Base-by-base conservation (phyloP, 805 yeast genomes). In the Brettanomyces custersianus region DNA sequence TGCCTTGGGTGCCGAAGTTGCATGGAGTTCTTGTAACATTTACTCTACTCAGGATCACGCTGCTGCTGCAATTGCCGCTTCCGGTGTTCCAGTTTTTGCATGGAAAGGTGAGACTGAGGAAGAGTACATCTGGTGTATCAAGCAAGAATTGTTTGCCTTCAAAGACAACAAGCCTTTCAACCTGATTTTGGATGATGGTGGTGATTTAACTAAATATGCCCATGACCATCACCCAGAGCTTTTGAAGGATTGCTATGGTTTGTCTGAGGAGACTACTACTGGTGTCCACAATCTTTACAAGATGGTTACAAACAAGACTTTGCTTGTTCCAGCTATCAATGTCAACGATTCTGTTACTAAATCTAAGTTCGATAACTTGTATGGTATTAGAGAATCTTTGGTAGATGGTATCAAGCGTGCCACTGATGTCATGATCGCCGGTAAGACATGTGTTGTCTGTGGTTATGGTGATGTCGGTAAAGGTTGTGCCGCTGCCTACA, bases 81-180 rank as follows among this genome's bases (percentile, higher is more conserved):
- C 96, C 51, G 98, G 98, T 72, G 94, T 90, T 42, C 97, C 98
- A 61, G 98, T 90, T 50, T 90, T 86, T 55, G 98, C 98, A 58
- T 90, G 98, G 98, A 90, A 90, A 78, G 97, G 98, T 65, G 97
- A 90, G 79, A 86, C 97, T 66, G 98, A 90, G 70, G 97, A 90
- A 75, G 98, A 90, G 74, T 92, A 90, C 79, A 62, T 77, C 61
- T 90, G 98, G 98, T 90, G 98, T 78, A 85, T 90, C 56, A 96
- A 92, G 74, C 97, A 90, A 74, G 97, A 92, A 76, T 80, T 90
- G 66, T 87, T 83, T 60, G 84, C 97, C 46, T 90, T 90, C 90
- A 90, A 90, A 75, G 95, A 88, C 67, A 80, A 75, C 65, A 77
- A 82, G 75, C 82, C 84, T 70, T 82, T 90, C 66, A 90, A 90